Evolutionary conservation across 257 asterid genomes (phyloP).

Genomic region (Lycium barbarum): DNA sequence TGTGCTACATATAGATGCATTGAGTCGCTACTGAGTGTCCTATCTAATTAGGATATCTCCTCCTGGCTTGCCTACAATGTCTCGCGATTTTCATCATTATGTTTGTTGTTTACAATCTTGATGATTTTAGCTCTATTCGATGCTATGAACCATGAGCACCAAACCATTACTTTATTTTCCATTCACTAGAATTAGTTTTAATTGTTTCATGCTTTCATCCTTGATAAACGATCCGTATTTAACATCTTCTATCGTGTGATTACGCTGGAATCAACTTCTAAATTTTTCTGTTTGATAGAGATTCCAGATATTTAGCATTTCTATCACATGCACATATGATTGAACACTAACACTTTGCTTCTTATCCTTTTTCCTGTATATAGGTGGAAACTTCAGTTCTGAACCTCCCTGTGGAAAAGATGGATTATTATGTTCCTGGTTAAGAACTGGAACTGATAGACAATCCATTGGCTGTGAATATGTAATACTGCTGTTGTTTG

Average conservation of each 20-base stretch:
- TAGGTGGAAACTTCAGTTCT: slow-evolving; percentile 85
- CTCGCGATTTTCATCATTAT: background rate
- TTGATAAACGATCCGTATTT: background rate
- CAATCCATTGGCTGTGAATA: slow-evolving; percentile 17
- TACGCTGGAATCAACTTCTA: background rate
- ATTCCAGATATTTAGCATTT: background rate
- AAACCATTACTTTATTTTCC: background rate
- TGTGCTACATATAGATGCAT: slow-evolving; percentile 5
- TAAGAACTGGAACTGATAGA: slow-evolving; percentile 36
- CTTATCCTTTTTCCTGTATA: slow-evolving; percentile 8
- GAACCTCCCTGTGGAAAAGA: slow-evolving; percentile 86
- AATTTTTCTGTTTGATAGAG: background rate
- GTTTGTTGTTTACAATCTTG: background rate
- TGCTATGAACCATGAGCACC: background rate
- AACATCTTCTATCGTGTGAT: background rate
- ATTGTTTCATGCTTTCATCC: background rate
- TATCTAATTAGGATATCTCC: background rate
- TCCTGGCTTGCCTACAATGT: background rate
- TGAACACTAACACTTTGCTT: background rate
- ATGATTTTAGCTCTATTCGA: background rate
- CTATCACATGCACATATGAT: background rate
- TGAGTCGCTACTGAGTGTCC: background rate
- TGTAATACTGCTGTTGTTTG: background rate
- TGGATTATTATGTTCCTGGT: slow-evolving; percentile 93
- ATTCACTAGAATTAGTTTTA: background rate